A percentile compares a stretch with the other conserved stretches of the same genome.
Conservation (phyloP, 345 rosid genomes). For the Ceriops zippeliana region DNA sequence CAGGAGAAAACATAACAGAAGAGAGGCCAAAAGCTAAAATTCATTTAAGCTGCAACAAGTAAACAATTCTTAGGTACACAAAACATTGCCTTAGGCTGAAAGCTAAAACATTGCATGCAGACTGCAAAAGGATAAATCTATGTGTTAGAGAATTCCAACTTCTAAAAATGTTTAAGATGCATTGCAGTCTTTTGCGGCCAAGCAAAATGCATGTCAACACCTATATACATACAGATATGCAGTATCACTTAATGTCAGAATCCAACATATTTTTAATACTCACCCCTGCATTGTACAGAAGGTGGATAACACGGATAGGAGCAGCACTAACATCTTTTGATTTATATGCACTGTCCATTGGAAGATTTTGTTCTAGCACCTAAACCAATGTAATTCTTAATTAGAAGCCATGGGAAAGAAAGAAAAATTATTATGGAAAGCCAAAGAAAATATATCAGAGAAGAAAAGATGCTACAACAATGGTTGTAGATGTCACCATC, state of each 20-base stretch:
- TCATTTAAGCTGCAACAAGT: too few species aligned
- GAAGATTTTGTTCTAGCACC: constrained; percentile 88
- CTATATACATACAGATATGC: neutral
- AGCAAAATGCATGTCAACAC: too few species aligned
- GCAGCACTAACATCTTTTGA: constrained; percentile 71
- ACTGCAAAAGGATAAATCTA: too few species aligned
- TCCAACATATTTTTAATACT: constrained; percentile 29
- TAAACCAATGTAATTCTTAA: constrained; percentile 13
- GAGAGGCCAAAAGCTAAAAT: too few species aligned
- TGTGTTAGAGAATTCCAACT: too few species aligned
- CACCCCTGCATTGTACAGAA: constrained; percentile 82
- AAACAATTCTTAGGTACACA: too few species aligned
- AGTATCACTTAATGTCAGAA: neutral
- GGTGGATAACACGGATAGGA: constrained; percentile 87
- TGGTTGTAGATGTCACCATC: constrained; percentile 8
- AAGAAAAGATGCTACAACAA: constrained; percentile 9
- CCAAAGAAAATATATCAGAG: neutral
- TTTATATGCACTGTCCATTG: constrained; percentile 71
- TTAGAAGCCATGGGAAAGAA: neutral
- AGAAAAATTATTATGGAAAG: constrained; percentile 14
- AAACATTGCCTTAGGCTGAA: too few species aligned
- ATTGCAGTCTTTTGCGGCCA: too few species aligned
- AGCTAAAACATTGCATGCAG: too few species aligned
- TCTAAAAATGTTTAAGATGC: too few species aligned
- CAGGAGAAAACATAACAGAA: neutral